These are phyloP conservation scores for Pholiota molesta DNA, from an alignment of 768 basidiomycete genomes.

Conservation along the genomic window DNA sequence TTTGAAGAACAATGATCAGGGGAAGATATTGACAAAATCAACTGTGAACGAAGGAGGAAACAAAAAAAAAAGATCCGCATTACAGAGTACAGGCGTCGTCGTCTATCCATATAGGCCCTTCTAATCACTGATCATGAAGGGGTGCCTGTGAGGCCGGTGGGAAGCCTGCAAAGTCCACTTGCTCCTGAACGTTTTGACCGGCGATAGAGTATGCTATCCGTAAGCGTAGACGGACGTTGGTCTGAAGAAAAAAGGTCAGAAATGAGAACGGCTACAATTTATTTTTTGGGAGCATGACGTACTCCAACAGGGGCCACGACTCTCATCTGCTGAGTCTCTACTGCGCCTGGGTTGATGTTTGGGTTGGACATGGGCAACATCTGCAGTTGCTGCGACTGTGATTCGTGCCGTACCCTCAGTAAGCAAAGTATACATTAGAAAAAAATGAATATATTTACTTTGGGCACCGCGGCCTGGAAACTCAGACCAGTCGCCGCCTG, in stretches of 20 bases:
- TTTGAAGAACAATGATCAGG: constrained; percentile 8
- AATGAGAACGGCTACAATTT: not conserved
- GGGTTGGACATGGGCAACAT: constrained; percentile 97
- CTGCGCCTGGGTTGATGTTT: constrained; percentile 72
- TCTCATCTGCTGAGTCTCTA: constrained; percentile 95
- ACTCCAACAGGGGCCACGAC: constrained; percentile 88
- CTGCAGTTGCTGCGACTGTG: constrained; percentile 91
- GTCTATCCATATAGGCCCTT: not conserved
- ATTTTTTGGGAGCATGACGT: constrained; percentile 33
- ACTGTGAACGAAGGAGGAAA: not conserved
- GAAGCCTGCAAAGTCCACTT: constrained; percentile 93
- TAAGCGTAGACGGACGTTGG: constrained; percentile 80
- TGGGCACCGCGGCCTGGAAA: constrained; percentile 98
- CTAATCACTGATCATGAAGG: constrained; percentile 28
- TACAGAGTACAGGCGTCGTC: constrained; percentile 11
- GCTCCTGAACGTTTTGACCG: constrained; percentile 81
- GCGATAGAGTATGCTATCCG: constrained; percentile 77
- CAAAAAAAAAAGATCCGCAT: constrained; percentile 9
- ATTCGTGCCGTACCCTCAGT: constrained; percentile 6
- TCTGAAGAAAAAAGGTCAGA: constrained; percentile 45
- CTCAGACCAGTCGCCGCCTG: constrained; percentile 65
- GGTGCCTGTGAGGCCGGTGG: constrained; percentile 71
- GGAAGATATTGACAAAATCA: not conserved
- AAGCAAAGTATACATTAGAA: constrained; percentile 8
- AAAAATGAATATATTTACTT: constrained; percentile 47